These are phyloP conservation scores for Helianthus tuberosus DNA, from an alignment of 129 eudicot genomes.

Conservation along the genomic window DNA sequence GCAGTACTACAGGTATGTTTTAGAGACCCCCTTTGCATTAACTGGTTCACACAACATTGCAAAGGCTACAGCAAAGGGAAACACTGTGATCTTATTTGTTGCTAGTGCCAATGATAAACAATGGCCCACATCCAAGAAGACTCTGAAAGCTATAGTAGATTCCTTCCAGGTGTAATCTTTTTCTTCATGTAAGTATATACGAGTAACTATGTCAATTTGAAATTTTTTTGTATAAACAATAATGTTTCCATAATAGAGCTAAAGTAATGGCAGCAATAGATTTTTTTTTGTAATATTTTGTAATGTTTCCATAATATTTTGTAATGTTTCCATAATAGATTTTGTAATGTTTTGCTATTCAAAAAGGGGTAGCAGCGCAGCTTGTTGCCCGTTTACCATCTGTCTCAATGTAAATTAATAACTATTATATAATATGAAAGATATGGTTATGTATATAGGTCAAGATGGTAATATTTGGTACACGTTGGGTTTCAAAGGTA, in stretches of 20 bases:
- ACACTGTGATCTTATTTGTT: conserved; percentile 80
- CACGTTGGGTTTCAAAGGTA: too few species aligned
- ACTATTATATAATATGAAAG: too few species aligned
- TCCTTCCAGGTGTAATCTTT: conserved; percentile 50
- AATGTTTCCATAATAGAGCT: conserved; percentile 12
- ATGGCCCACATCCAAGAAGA: conserved; percentile 83
- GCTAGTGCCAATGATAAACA: conserved; percentile 94
- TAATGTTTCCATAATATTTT: too few species aligned
- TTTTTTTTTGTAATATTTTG: too few species aligned
- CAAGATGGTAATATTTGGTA: too few species aligned
- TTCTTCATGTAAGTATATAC: conserved; percentile 20
- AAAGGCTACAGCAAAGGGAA: conserved; percentile 96
- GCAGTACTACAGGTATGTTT: conserved; percentile 91
- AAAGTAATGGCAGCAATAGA: conserved; percentile 22
- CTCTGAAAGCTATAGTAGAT: conserved; percentile 81
- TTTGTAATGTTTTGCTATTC: not conserved
- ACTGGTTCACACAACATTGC: conserved; percentile 99
- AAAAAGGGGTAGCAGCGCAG: too few species aligned
- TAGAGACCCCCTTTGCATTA: conserved; percentile 92
- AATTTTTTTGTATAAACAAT: conserved; percentile 15
- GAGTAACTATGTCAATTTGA: not conserved
- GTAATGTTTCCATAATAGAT: conserved; percentile 7
- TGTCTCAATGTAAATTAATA: too few species aligned
- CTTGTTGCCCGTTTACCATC: too few species aligned
- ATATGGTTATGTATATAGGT: too few species aligned